Base-by-base conservation (phyloP, 202 grass and related monocot genomes). In the Digitaria exilis region DNA sequence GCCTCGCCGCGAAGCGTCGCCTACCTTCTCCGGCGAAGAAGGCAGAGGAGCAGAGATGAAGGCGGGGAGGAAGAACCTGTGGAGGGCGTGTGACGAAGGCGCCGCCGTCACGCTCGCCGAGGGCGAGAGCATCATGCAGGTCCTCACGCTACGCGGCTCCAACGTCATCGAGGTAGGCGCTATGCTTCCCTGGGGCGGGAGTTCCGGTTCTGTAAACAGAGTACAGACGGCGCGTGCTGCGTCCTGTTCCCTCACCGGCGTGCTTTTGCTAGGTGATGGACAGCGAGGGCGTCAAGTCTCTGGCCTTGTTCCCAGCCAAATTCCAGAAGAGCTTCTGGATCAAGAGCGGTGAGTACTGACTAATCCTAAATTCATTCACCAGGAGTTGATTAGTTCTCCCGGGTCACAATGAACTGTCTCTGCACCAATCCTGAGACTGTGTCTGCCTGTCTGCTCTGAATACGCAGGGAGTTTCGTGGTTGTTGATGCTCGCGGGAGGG, bases 321-420 rank as follows among this genome's bases (percentile, higher is more conserved):
- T 98, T 98, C 58, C 93, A 96, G 29, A 98, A 86, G 89, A 98
- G 93, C 85, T 92, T 98, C 61, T 98, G 96, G 93, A 98, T 96
- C 42, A 98, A 98, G 84, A 92, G 65, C 71, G 93, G 96, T 96
- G 66, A 84, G 87, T 48, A 5, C 14, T 6, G 66, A 82, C 83
- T 41, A 5, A 22, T 3, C n/a, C 52, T 19, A 12, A 21, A 15
- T 22, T 51, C 19, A 2, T 22, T 65, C 19, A 2, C 24, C 5
- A 15, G 3, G n/a, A 21, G 1, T 56, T 73, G n/a, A 6, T 52
- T 32, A 18, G 1, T 46, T 37, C 35, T 22, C 9, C 1, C 5
- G 26, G 24, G 26, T 35, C 12, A 18, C 5, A 15, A 39, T 3
- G 60, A 29, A 13, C 3, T 25, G 48, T 0, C n/a, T 78, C 16